Percentiles rank a stretch among this genome's conserved stretches.
These are phyloP conservation scores for Suhomyces xylopsoci DNA, from an alignment of 805 yeast species.

Conservation along the genomic window DNA sequence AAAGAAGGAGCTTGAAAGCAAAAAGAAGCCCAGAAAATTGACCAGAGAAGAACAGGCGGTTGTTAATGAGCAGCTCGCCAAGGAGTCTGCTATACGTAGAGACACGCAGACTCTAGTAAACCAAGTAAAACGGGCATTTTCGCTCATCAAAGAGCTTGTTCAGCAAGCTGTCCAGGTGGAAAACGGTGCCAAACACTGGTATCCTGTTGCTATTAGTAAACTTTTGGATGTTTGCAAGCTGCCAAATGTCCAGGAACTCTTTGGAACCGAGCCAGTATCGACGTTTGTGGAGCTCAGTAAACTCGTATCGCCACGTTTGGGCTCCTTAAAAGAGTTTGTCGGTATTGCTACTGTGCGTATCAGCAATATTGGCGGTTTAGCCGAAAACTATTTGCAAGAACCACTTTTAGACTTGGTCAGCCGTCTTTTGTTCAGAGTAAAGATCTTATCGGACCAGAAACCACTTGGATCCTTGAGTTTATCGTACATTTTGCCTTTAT, in stretches of 20 bases:
- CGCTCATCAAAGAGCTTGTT: slow-evolving; percentile 54
- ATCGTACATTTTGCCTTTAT: slow-evolving; percentile 71
- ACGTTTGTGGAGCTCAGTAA: slow-evolving; percentile 56
- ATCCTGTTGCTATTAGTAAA: slow-evolving; percentile 55
- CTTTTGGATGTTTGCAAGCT: slow-evolving; percentile 46
- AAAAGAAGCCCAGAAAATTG: slow-evolving; percentile 56
- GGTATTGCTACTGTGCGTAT: slow-evolving; percentile 73
- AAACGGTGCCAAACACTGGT: slow-evolving; percentile 71
- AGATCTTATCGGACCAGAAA: slow-evolving; percentile 68
- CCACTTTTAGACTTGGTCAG: slow-evolving; percentile 54
- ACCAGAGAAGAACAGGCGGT: slow-evolving; percentile 72
- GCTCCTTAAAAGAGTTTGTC: slow-evolving; percentile 46
- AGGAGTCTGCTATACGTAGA: slow-evolving; percentile 57
- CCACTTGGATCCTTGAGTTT: slow-evolving; percentile 67
- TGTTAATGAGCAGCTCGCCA: slow-evolving; percentile 58
- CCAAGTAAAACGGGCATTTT: slow-evolving; percentile 47
- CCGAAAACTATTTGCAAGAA: slow-evolving; percentile 47
- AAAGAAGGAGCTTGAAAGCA: slow-evolving; percentile 62
- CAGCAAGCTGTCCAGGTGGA: slow-evolving; percentile 49
- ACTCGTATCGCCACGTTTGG: slow-evolving; percentile 52
- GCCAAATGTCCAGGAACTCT: slow-evolving; percentile 26
- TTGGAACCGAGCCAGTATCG: slow-evolving; percentile 44
- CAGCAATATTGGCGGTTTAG: slow-evolving; percentile 44
- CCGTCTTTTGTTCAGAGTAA: slow-evolving; percentile 70
- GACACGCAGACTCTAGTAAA: slow-evolving; percentile 38